Percentiles rank a stretch among this genome's conserved stretches.
Conservation (phyloP, 805 yeast species). For the Pichia kluyveri region DNA sequence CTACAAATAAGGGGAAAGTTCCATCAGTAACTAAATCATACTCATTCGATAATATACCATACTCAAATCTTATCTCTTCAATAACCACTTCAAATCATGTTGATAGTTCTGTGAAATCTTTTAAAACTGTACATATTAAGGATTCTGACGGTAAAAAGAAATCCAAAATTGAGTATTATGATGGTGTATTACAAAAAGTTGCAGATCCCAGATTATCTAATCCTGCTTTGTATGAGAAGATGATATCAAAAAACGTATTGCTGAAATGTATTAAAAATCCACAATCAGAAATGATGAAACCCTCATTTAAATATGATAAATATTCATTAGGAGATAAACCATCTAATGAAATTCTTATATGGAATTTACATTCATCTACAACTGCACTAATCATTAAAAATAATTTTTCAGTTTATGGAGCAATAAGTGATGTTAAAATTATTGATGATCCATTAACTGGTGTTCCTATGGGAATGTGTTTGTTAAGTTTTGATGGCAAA, state of each 20-base stretch:
- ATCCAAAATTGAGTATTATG: neutral
- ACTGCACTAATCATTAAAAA: slow-evolving; percentile 37
- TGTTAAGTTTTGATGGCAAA: slow-evolving; percentile 53
- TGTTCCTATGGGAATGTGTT: slow-evolving; percentile 66
- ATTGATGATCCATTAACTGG: slow-evolving; percentile 68
- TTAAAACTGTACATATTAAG: neutral
- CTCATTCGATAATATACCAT: neutral
- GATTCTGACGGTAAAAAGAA: neutral
- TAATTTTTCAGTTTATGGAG: slow-evolving; percentile 56
- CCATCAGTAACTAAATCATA: neutral
- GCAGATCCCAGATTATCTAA: slow-evolving; percentile 16
- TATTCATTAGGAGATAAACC: slow-evolving; percentile 74
- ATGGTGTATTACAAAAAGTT: slow-evolving; percentile 3
- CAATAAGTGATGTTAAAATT: slow-evolving; percentile 47
- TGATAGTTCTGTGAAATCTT: neutral
- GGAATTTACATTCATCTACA: slow-evolving; percentile 53
- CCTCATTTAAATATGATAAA: slow-evolving; percentile 42
- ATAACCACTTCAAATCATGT: neutral
- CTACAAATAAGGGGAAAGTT: too few species aligned
- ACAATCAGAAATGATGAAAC: slow-evolving; percentile 13
- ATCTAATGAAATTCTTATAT: slow-evolving; percentile 55
- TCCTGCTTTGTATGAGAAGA: slow-evolving; percentile 7
- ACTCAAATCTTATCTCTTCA: neutral
- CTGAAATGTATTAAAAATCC: neutral
- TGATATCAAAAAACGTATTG: neutral